A percentile compares a stretch with the other conserved stretches of the same genome.
These are phyloP conservation scores for Aspergillus japonicus DNA, from an alignment of 2,329 filamentous ascomycete species.

Conservation along the genomic window DNA sequence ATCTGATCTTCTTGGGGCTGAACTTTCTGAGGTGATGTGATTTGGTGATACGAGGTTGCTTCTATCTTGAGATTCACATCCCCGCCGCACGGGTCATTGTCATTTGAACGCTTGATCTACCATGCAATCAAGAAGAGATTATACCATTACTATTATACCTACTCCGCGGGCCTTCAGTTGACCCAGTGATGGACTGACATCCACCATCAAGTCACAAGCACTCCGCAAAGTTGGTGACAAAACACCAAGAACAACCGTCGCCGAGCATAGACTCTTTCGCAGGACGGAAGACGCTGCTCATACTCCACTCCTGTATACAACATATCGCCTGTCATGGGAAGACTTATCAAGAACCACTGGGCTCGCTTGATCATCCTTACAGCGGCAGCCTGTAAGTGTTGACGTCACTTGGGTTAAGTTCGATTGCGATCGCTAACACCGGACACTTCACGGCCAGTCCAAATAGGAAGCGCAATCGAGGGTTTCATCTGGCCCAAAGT, in stretches of 20 bases:
- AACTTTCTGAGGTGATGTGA: slow-evolving; percentile 17
- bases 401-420: background rate
- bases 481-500: slow-evolving; percentile 98
- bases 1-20: slow-evolving; percentile 11
- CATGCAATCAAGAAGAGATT: slow-evolving; percentile 16
- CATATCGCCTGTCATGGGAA: slow-evolving; percentile 69
- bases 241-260: background rate
- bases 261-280: slow-evolving; percentile 23
- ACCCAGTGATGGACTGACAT: slow-evolving; percentile 10
- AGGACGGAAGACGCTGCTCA: slow-evolving; percentile 23
- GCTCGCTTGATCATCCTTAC: slow-evolving; percentile 89
- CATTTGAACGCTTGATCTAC: slow-evolving; percentile 7
- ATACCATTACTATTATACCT: background rate
- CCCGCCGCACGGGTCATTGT: too few relatives aligned
- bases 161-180: slow-evolving; percentile 1
- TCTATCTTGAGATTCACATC: background rate
- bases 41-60: slow-evolving; percentile 12
- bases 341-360: slow-evolving; percentile 99
- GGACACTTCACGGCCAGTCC: slow-evolving; percentile 58
- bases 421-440: slow-evolving; percentile 15
- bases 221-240: background rate
- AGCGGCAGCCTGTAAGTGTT: slow-evolving; percentile 69
- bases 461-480: slow-evolving; percentile 78
- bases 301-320: background rate
- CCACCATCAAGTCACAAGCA: background rate